These are phyloP conservation scores for Populus euphratica DNA, from an alignment of 345 rosid species.

Conservation along the genomic window DNA sequence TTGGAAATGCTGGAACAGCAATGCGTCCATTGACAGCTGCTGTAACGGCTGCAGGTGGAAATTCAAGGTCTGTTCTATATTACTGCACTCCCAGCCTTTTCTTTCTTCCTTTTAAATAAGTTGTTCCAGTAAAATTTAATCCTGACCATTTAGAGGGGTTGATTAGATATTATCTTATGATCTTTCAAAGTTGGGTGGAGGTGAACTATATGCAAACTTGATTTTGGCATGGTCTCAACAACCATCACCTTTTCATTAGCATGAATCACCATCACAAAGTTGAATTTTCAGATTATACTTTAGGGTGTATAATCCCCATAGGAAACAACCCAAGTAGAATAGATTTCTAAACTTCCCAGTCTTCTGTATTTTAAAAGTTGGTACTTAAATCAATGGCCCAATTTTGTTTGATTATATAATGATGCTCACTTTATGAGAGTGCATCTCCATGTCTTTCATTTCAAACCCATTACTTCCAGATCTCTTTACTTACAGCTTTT, in stretches of 20 bases:
- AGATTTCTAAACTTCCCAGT: not conserved
- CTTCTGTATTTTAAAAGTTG: not conserved
- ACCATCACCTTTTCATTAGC: not conserved
- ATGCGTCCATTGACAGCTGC: constrained; percentile 98
- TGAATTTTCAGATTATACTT: not conserved
- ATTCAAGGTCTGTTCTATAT: constrained; percentile 49
- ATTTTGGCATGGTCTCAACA: not conserved
- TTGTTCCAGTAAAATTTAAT: not conserved
- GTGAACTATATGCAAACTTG: not conserved
- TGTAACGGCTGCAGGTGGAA: constrained; percentile 87
- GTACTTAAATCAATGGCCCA: not conserved
- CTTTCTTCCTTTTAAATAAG: not conserved
- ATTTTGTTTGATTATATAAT: not conserved
- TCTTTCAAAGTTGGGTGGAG: not conserved
- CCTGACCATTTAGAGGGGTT: not conserved
- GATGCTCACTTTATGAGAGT: not conserved
- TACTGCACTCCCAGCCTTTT: not conserved
- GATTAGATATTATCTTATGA: not conserved
- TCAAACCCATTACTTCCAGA: not conserved
- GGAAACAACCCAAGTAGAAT: not conserved
- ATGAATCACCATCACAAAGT: not conserved
- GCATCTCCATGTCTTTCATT: not conserved
- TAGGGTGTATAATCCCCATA: not conserved
- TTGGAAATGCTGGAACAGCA: constrained; percentile 95
- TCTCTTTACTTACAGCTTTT: not conserved